Conservation (phyloP, 2,329 filamentous ascomycete species). For the Apiospora aurea region DNA sequence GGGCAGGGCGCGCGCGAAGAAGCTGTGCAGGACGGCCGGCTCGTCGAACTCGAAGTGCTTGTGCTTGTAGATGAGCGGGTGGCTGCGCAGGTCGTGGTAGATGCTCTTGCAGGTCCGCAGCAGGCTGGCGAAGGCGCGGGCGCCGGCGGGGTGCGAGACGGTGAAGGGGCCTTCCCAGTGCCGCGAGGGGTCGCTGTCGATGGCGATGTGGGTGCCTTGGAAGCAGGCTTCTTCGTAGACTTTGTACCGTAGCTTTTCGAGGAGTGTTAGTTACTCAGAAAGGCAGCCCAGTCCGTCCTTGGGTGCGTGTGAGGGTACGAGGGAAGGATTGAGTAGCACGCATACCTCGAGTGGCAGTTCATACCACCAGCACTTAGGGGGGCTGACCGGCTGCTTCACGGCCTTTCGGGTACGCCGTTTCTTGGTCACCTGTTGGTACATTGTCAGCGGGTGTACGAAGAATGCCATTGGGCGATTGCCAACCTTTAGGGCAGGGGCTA, state of each 20-base stretch:
- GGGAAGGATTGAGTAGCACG: background rate
- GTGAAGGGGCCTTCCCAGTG: background rate
- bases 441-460: background rate
- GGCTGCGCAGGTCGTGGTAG: background rate
- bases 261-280: background rate
- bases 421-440: background rate
- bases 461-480: background rate
- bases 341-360: background rate
- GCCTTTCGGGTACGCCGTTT: background rate
- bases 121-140: background rate
- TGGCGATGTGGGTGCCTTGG: background rate
- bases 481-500: background rate
- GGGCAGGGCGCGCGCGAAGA: background rate
- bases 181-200: background rate
- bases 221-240: conserved; percentile 4
- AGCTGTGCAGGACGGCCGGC: background rate
- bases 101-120: conserved; percentile 8
- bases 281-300: background rate
- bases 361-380: background rate
- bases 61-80: background rate
- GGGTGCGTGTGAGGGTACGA: background rate
- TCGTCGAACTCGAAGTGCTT: background rate
- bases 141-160: background rate
- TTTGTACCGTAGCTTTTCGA: background rate
- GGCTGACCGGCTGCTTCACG: background rate